Percentiles rank a stretch among this genome's conserved stretches.
Evolutionary conservation across 169 alveolate genomes (phyloP).

Genomic region (Cryptosporidium felis): DNA sequence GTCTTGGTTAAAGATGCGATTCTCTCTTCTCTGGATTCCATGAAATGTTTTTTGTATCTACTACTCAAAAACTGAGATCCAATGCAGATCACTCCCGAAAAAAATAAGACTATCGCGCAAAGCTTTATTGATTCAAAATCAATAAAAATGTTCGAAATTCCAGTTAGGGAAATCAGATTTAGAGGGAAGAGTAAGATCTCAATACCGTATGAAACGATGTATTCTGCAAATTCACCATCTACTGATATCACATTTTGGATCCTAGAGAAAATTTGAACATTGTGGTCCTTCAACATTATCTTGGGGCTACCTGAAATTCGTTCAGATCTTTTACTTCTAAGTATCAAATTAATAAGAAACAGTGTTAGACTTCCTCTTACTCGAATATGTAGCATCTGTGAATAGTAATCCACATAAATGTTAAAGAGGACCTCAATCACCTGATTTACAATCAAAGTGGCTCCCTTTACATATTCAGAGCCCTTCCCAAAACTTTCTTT

Average conservation of each 20-base stretch:
- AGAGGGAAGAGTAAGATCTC: slow-evolving; percentile 50
- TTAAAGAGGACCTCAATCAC: slow-evolving; percentile 26
- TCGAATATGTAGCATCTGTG: slow-evolving; percentile 42
- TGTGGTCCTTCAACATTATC: background rate
- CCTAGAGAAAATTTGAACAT: slow-evolving; percentile 8
- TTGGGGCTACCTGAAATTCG: background rate
- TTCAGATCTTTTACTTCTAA: background rate
- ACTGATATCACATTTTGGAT: slow-evolving; percentile 40
- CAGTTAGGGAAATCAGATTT: background rate
- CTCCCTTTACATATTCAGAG: slow-evolving; percentile 41
- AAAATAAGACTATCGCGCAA: background rate
- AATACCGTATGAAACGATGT: slow-evolving; percentile 31
- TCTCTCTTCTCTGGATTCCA: slow-evolving; percentile 59
- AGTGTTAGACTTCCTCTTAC: slow-evolving; percentile 46
- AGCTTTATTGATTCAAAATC: background rate
- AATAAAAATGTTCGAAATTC: slow-evolving; percentile 32
- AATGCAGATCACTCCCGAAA: background rate
- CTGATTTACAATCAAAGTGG: slow-evolving; percentile 3
- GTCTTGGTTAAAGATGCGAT: slow-evolving; percentile 15
- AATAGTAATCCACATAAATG: slow-evolving; percentile 37
- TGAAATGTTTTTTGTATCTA: slow-evolving; percentile 16
- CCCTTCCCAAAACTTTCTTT: slow-evolving; percentile 15
- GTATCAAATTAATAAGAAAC: background rate
- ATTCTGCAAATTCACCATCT: slow-evolving; percentile 65
- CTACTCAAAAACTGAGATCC: slow-evolving; percentile 44